phyloP scores from a whole-genome alignment of 106 monocot species.

The Alisma plantagoaquatica region DNA sequence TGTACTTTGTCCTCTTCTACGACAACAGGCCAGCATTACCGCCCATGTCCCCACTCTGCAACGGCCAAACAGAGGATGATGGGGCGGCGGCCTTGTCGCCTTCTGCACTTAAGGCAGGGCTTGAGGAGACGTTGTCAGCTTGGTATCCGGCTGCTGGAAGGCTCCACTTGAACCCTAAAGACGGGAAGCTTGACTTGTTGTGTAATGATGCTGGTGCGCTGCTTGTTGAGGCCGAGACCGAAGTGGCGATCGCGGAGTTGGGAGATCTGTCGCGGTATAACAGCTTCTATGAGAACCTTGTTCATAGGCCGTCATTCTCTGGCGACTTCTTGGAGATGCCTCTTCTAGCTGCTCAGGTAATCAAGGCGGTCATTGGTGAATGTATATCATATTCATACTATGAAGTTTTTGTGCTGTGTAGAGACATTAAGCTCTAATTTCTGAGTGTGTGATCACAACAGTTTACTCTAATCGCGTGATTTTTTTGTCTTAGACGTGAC shows the following conservation, averaged over 20 bases:
- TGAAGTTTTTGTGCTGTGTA: neutral
- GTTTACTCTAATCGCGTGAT: no score
- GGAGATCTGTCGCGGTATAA: slow-evolving; percentile 36
- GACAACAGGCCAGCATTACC: neutral
- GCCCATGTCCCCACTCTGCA: slow-evolving; percentile 8
- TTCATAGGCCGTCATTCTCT: slow-evolving; percentile 17
- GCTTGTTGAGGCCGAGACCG: slow-evolving; percentile 23
- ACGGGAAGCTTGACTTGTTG: slow-evolving; percentile 21
- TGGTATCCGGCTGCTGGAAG: slow-evolving; percentile 55
- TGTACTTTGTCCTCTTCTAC: slow-evolving; percentile 55
- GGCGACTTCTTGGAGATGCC: slow-evolving; percentile 20
- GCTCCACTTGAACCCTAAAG: slow-evolving; percentile 11
- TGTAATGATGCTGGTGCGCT: slow-evolving; percentile 33
- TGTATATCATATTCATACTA: neutral
- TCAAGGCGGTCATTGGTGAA: no score
- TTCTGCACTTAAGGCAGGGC: slow-evolving; percentile 18
- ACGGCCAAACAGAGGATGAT: no score
- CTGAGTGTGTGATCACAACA: no score
- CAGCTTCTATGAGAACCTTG: slow-evolving; percentile 15
- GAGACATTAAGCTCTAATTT: neutral
- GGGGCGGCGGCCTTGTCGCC: slow-evolving; percentile 8
- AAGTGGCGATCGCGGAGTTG: slow-evolving; percentile 21
- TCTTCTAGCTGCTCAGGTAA: slow-evolving; percentile 42
- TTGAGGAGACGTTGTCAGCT: slow-evolving; percentile 27
- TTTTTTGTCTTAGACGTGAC: no score